Evolutionary conservation across 768 basidiomycete genomes (phyloP).

Genomic region (Mycena chlorophos): DNA sequence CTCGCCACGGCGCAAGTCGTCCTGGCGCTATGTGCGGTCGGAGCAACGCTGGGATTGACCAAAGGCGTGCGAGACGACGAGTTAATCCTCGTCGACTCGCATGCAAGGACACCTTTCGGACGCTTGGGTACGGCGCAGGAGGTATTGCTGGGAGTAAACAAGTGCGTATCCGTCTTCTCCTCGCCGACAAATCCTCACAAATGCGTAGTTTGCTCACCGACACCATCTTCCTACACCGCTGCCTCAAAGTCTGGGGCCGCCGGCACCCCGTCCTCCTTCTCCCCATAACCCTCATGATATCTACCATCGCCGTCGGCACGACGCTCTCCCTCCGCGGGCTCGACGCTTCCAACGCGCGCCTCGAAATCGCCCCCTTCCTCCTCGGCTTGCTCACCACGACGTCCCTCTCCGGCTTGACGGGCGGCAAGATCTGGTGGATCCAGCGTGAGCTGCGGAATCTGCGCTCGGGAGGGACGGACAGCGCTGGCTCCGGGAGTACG

Average conservation of each 20-base stretch:
- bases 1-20: not conserved
- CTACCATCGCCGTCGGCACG: not conserved
- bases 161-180: not conserved
- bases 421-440: not conserved
- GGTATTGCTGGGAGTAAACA: not conserved
- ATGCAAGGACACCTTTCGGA: not conserved
- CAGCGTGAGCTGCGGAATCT: not conserved
- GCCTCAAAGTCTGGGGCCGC: not conserved
- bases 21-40: not conserved
- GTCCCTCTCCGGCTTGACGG: not conserved
- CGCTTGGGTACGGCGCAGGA: not conserved
- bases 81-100: not conserved
- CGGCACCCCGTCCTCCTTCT: not conserved
- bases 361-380: not conserved
- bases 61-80: not conserved
- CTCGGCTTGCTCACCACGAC: not conserved
- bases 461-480: not conserved
- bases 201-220: not conserved
- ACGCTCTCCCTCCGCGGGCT: not conserved
- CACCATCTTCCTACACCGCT: not conserved
- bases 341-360: not conserved
- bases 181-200: not conserved
- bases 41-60: not conserved
- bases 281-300: not conserved
- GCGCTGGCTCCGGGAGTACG: not conserved